Evolutionary conservation across 345 rosid species (phyloP).

Genomic region (Litchi chinensis): DNA sequence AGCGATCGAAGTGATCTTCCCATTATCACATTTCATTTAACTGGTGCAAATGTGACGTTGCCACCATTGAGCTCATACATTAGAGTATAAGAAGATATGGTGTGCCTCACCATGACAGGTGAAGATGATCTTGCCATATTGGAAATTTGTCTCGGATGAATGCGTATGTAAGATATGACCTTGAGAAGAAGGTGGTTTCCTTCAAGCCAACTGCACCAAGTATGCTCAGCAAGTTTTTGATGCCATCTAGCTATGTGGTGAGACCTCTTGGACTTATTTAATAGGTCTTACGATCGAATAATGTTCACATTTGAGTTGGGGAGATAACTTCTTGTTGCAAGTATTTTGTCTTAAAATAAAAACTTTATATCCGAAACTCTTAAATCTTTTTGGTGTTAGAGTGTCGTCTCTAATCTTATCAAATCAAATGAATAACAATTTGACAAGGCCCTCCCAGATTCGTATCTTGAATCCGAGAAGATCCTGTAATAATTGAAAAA

Average conservation of each 20-base stretch:
- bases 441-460: too few relatives aligned
- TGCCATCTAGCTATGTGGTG: background rate
- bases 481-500: too few relatives aligned
- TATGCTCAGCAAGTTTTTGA: background rate
- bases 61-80: constrained; percentile 39
- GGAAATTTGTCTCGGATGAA: constrained; percentile 52
- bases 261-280: background rate
- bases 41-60: constrained; percentile 51
- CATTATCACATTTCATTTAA: constrained; percentile 51
- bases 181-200: constrained; percentile 35
- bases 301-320: background rate
- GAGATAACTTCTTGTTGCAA: background rate
- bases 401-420: too few relatives aligned
- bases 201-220: constrained; percentile 47
- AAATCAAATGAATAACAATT: too few relatives aligned
- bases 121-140: constrained; percentile 29
- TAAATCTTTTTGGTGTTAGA: too few relatives aligned
- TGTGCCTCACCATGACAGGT: constrained; percentile 43
- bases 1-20: constrained; percentile 34
- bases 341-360: background rate
- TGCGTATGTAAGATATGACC: constrained; percentile 47
- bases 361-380: too few relatives aligned
- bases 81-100: constrained; percentile 13
- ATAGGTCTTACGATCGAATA: background rate
- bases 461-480: too few relatives aligned